These are phyloP conservation scores for Candida pseudoglaebosa DNA, from an alignment of 805 yeast species.

Conservation along the genomic window DNA sequence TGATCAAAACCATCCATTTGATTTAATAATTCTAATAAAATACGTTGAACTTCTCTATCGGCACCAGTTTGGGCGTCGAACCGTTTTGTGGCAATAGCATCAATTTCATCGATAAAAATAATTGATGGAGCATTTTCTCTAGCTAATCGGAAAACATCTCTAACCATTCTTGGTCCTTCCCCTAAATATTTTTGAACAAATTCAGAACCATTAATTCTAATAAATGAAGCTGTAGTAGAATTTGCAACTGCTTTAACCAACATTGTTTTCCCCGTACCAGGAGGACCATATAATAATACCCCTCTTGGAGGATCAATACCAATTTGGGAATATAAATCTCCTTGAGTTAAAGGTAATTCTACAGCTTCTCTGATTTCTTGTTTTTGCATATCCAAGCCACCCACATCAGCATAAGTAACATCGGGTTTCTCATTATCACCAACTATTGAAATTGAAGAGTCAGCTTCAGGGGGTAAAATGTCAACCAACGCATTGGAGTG, in stretches of 20 bases:
- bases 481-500: conserved; percentile 98
- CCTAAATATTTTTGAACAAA: conserved; percentile 97
- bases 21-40: conserved; percentile 87
- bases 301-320: conserved; percentile 99
- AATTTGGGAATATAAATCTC: conserved; percentile 92
- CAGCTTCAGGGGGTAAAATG: conserved; percentile 98
- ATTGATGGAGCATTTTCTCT: conserved; percentile 96
- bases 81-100: conserved; percentile 98
- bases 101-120: conserved; percentile 97
- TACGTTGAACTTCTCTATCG: conserved; percentile 98
- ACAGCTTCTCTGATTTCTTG: conserved; percentile 99
- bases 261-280: conserved; percentile 99
- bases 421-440: conserved; percentile 92
- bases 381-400: conserved; percentile 98
- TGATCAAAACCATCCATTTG: conserved; percentile 99
- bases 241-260: conserved; percentile 98
- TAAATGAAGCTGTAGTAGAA: conserved; percentile 90
- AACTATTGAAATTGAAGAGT: conserved; percentile 89
- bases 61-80: conserved; percentile 99
- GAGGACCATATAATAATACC: conserved; percentile 96
- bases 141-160: conserved; percentile 96
- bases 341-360: conserved; percentile 92
- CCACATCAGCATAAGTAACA: conserved; percentile 94
- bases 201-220: conserved; percentile 96
- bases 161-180: conserved; percentile 99